Base-by-base conservation (phyloP, 1,284 basidiomycete genomes). In the Moesziomyces sp. region DNA sequence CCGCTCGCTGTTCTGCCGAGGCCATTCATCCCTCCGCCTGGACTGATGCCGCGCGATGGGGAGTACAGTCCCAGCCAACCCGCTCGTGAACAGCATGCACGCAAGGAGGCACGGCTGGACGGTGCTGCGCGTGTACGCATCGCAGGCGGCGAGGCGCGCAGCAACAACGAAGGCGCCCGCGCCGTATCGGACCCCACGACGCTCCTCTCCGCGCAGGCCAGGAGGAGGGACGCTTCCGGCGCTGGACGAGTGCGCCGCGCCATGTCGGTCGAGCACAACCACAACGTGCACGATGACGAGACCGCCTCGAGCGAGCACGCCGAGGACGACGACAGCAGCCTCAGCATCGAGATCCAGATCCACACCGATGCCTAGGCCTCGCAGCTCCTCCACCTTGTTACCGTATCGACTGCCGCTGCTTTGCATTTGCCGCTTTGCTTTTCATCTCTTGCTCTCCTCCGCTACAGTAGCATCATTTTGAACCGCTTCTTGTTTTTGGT, bases 151-250 rank as follows among this genome's bases (percentile, higher is more conserved):
- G 49, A 9, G 35, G 14, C 5, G 16, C 14, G 35, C 26, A 28
- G 9, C 6, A 11, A 18, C 3, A 28, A 49, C 0, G 18, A 34
- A 7, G 47, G 52, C 4, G 28, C 38, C 21, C 14, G 68, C 24
- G 62, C 52, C 6, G 68, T 71, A 3, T 72, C 69, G 18, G 69
- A 72, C 26, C 69, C 69, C 0, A 52, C 61, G 30, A 63, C 62
- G 18, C 28, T 66, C 44, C 26, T 60, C 18, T 38, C 34, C 3
- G 63, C 63, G 3, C 58, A 61, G 14, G 28, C 43, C 0, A 53
- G 69, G 18, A 45, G 61, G 4, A 28, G 49, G 2, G 58, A 66
- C 16, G 58, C 69, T 0, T 55, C 50, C 5, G 26, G 48, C 23
- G 43, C 34, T 18, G 51, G 46, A 2, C 34, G 58, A 8, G 62